Evolutionary conservation across 169 alveolate species (phyloP).

Genomic region (Eimeria acervulina): DNA sequence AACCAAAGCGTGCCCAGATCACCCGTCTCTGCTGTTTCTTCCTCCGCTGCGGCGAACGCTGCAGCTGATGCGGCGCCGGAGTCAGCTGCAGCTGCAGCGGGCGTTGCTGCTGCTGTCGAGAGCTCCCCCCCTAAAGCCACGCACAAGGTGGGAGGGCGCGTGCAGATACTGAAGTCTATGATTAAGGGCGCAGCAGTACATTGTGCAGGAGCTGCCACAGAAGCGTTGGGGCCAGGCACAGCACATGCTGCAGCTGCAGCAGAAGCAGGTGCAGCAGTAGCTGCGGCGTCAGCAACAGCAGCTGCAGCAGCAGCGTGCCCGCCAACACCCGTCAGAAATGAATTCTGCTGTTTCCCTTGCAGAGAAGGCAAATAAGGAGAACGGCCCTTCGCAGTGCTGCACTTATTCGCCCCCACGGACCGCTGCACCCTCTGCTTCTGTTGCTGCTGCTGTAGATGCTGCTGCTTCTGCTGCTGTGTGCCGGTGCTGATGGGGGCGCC

Average conservation of each 20-base stretch:
- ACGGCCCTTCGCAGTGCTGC: background rate
- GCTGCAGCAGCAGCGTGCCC: background rate
- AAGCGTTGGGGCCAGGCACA: background rate
- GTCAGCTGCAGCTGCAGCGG: background rate
- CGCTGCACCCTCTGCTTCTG: background rate
- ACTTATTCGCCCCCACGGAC: background rate
- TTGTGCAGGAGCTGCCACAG: background rate
- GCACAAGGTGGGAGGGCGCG: background rate
- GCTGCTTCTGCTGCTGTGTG: background rate
- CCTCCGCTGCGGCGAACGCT: background rate
- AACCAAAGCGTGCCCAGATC: background rate
- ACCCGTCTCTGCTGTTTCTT: background rate
- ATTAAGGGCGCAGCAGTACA: conserved; percentile 19
- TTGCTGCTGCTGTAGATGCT: background rate
- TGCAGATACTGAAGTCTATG: background rate
- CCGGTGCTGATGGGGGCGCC: background rate
- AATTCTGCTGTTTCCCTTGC: background rate
- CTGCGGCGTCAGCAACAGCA: background rate
- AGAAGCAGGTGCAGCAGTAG: conserved; percentile 2
- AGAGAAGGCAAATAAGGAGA: background rate
- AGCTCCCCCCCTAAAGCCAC: background rate
- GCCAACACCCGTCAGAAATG: background rate
- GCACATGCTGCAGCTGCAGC: background rate
- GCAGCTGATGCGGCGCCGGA: conserved; percentile 40
- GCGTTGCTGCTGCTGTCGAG: background rate